Evolutionary conservation across 106 monocot species (phyloP).

Genomic region (Apostasia ramifera): DNA sequence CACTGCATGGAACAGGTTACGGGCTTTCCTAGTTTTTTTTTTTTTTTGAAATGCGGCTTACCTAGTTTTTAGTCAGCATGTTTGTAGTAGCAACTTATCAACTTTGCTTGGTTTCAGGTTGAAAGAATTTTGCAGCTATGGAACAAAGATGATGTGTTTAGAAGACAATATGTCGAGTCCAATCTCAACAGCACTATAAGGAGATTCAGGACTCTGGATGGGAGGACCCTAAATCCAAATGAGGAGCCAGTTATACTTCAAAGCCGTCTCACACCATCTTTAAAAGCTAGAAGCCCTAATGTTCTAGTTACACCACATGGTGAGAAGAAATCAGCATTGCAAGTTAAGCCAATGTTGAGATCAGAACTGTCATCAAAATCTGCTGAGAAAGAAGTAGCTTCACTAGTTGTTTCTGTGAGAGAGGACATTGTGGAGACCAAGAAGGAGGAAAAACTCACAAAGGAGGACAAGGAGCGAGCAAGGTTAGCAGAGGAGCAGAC

Average conservation of each 20-base stretch:
- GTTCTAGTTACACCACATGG: slow-evolving; percentile 3
- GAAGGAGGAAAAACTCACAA: slow-evolving; percentile 21
- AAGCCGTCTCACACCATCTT: slow-evolving; percentile 1
- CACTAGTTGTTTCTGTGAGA: not conserved
- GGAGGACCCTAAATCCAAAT: slow-evolving; percentile 59
- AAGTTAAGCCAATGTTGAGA: slow-evolving; percentile 8
- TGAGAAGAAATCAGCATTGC: slow-evolving; percentile 14
- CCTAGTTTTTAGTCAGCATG: not conserved
- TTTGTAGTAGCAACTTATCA: not conserved
- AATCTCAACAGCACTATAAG: slow-evolving; percentile 53
- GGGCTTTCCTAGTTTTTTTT: not conserved
- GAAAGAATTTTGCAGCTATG: slow-evolving; percentile 77
- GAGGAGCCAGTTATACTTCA: slow-evolving; percentile 22
- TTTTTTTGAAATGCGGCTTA: not conserved
- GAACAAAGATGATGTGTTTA: slow-evolving; percentile 71
- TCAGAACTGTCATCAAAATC: slow-evolving; percentile 23
- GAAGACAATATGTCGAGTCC: slow-evolving; percentile 58
- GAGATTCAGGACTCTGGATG: slow-evolving; percentile 68
- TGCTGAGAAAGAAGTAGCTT: slow-evolving; percentile 4
- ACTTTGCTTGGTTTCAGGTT: slow-evolving; percentile 23
- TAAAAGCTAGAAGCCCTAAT: not conserved
- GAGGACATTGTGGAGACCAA: slow-evolving; percentile 20
- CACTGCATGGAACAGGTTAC: slow-evolving; percentile 6
- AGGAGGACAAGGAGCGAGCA: slow-evolving; percentile 26
- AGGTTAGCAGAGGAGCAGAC: slow-evolving; percentile 30